A percentile compares a stretch with the other conserved stretches of the same genome.
Conservation (phyloP, 371 early-diverging fungal genomes). For the Rhizomucor pusillus region DNA sequence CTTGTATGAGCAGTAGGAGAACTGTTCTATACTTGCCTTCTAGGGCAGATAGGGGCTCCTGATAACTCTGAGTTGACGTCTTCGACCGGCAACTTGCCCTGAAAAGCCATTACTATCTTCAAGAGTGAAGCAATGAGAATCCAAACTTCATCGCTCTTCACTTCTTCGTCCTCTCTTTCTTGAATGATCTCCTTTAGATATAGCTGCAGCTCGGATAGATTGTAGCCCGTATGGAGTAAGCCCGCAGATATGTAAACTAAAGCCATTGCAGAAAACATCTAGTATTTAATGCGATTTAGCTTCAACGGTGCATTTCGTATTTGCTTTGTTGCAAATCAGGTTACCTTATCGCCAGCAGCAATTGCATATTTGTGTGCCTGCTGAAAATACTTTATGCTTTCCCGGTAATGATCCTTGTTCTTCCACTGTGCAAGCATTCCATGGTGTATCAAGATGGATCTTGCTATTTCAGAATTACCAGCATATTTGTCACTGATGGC, state of each 20-base stretch:
- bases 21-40: constrained; percentile 26
- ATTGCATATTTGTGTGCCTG: constrained; percentile 39
- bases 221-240: constrained; percentile 32
- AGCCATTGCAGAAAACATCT: constrained; percentile 38
- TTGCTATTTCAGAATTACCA: constrained; percentile 40
- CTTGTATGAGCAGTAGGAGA: constrained; percentile 24
- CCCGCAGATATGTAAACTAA: constrained; percentile 32
- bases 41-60: constrained; percentile 30
- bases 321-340: not conserved
- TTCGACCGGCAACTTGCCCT: constrained; percentile 35
- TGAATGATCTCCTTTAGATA: constrained; percentile 33
- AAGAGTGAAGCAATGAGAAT: constrained; percentile 30
- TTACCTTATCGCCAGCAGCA: constrained; percentile 42
- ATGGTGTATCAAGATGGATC: constrained; percentile 33
- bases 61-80: constrained; percentile 20
- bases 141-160: constrained; percentile 21
- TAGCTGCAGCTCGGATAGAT: constrained; percentile 30
- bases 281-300: too few relatives aligned
- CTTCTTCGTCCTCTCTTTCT: constrained; percentile 27
- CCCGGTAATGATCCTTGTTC: constrained; percentile 22
- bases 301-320: too few relatives aligned
- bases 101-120: constrained; percentile 35
- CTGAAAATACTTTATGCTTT: constrained; percentile 33
- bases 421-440: constrained; percentile 40
- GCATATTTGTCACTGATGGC: constrained; percentile 33